A percentile compares a stretch with the other conserved stretches of the same genome.
Evolutionary conservation across 2,329 filamentous ascomycete species (phyloP).

Genomic region (Cercospora brassicicola): DNA sequence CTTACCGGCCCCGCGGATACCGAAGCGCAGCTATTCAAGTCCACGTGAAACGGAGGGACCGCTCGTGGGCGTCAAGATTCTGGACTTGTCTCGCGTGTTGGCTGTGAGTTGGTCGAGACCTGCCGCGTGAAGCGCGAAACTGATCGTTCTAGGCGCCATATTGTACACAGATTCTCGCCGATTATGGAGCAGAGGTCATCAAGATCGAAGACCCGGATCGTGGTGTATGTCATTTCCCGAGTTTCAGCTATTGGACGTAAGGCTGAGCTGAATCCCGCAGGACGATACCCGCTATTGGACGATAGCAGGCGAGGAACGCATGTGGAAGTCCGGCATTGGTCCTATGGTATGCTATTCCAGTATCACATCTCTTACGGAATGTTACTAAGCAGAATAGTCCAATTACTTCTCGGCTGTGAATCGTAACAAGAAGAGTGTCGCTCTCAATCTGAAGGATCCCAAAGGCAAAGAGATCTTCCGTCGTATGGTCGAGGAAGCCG

Average conservation of each 20-base stretch:
- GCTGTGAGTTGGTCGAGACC: conserved; percentile 15
- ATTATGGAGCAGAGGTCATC: conserved; percentile 38
- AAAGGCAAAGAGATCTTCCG: conserved; percentile 39
- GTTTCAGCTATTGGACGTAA: not conserved
- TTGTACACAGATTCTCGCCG: conserved; percentile 35
- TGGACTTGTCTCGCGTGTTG: conserved; percentile 26
- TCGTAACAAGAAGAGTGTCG: conserved; percentile 48
- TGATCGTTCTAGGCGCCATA: conserved; percentile 27
- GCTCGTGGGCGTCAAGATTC: conserved; percentile 23
- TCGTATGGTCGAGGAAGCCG: conserved; percentile 40
- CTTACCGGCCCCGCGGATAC: conserved; percentile 14
- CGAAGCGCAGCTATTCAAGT: conserved; percentile 19
- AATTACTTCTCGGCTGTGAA: conserved; percentile 49
- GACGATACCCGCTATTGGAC: conserved; percentile 35
- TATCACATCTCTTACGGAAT: not conserved
- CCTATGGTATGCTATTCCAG: conserved; percentile 14
- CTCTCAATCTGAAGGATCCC: conserved; percentile 44
- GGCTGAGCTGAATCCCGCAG: conserved; percentile 11
- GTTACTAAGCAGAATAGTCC: conserved; percentile 15
- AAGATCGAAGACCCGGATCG: conserved; percentile 35
- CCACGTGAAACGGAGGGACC: conserved; percentile 15
- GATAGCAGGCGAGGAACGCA: conserved; percentile 28
- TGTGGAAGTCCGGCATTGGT: conserved; percentile 30
- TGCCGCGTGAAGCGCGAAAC: not conserved
- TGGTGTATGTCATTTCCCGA: conserved; percentile 16